Conservation (phyloP, 495 filamentous ascomycete genomes). For the Aspergillus bertholletiae region DNA sequence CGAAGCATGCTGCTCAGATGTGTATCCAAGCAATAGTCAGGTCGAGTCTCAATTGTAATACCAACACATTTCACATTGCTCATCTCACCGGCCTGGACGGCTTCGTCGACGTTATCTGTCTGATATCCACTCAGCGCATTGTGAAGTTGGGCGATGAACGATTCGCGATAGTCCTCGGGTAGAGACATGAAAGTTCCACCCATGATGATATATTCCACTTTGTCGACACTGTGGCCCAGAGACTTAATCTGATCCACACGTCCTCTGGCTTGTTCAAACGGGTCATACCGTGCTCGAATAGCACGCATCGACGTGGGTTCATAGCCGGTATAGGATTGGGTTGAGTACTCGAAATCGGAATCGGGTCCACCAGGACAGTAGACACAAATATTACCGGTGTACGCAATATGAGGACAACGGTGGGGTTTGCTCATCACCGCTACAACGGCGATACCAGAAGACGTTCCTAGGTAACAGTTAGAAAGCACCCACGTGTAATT, state of each 20-base stretch:
- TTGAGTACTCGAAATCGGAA: slow-evolving; percentile 98
- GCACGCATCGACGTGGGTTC: slow-evolving; percentile 98
- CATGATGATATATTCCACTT: slow-evolving; percentile 99
- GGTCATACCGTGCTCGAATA: slow-evolving; percentile 95
- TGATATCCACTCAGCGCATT: slow-evolving; percentile 94
- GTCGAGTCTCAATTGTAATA: slow-evolving; percentile 96
- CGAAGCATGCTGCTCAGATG: slow-evolving; percentile 92
- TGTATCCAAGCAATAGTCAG: slow-evolving; percentile 91
- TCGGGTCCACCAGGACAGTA: slow-evolving; percentile 98
- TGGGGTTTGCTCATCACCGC: slow-evolving; percentile 99
- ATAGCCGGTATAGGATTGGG: slow-evolving; percentile 96
- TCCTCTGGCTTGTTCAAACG: slow-evolving; percentile 94
- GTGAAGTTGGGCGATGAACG: slow-evolving; percentile 92
- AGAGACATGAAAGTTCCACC: slow-evolving; percentile 98
- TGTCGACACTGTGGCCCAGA: slow-evolving; percentile 94
- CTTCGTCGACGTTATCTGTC: slow-evolving; percentile 88
- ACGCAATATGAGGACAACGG: slow-evolving; percentile 94
- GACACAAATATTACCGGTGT: slow-evolving; percentile 97
- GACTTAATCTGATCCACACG: slow-evolving; percentile 95
- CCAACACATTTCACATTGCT: slow-evolving; percentile 95
- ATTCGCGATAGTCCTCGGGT: slow-evolving; percentile 79
- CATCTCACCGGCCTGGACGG: slow-evolving; percentile 87
- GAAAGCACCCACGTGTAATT: neutral
- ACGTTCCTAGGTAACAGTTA: slow-evolving; percentile 58
- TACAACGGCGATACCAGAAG: slow-evolving; percentile 97